Conservation (phyloP, 2,329 filamentous ascomycete species). For the Fusarium siculi region DNA sequence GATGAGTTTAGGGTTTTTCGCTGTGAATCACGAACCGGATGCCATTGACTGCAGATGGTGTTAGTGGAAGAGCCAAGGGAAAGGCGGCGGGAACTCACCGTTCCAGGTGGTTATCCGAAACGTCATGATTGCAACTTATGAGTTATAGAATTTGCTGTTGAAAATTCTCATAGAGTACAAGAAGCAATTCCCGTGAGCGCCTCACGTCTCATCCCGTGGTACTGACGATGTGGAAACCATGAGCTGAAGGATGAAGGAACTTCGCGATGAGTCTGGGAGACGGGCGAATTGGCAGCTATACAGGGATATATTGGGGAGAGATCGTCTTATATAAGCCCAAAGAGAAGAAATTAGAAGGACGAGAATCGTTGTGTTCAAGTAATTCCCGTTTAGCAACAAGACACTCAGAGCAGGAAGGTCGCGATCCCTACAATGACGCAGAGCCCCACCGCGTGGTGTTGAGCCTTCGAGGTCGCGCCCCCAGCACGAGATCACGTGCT, state of each 20-base stretch:
- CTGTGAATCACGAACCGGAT: conserved; percentile 67
- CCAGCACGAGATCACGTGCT: conserved; percentile 47
- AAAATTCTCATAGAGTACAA: not conserved
- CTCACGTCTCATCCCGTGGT: conserved; percentile 13
- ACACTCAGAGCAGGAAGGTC: not conserved
- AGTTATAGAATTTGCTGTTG: not conserved
- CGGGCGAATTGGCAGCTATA: not conserved
- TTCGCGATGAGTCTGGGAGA: not conserved
- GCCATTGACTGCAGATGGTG: conserved; percentile 72
- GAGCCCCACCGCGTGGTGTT: conserved; percentile 32
- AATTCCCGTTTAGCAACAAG: not conserved
- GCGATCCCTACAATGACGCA: conserved; percentile 28
- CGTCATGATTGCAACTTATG: conserved; percentile 62
- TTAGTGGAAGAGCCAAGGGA: not conserved
- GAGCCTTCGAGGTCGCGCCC: conserved; percentile 25
- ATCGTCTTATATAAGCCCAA: accelerated
- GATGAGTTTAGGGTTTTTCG: not conserved
- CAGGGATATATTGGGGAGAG: too few species aligned
- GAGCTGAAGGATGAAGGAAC: not conserved
- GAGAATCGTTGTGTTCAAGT: not conserved
- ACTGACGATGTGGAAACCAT: conserved; percentile 5
- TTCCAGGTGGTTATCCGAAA: conserved; percentile 90
- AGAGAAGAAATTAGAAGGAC: not conserved
- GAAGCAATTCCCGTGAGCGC: not conserved
- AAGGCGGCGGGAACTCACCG: conserved; percentile 60